Evolutionary conservation across 2,329 filamentous ascomycete species (phyloP).

Genomic region (Colletotrichum coccodes): DNA sequence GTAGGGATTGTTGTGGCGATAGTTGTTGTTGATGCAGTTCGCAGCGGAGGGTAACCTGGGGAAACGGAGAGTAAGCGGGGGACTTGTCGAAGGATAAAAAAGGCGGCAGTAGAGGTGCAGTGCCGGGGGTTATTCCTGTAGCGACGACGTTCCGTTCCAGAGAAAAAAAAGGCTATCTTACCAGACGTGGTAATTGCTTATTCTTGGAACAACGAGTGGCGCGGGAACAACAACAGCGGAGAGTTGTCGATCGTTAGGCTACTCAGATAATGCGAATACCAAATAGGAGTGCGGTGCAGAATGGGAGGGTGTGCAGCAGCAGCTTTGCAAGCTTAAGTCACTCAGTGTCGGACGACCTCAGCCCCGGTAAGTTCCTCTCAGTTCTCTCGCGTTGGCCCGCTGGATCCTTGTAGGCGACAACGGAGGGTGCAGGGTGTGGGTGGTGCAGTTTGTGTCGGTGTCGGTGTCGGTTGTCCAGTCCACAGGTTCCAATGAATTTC

Average conservation of each 20-base stretch:
- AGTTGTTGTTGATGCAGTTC: slow-evolving; percentile 34
- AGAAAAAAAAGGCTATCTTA: slow-evolving; percentile 14
- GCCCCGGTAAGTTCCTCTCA: slow-evolving; percentile 21
- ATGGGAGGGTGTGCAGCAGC: slow-evolving; percentile 26
- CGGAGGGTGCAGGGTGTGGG: neutral
- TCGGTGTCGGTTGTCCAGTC: slow-evolving; percentile 33
- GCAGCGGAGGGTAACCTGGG: slow-evolving; percentile 20
- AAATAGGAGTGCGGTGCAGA: slow-evolving; percentile 28
- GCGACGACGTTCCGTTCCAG: slow-evolving; percentile 31
- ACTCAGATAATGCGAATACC: slow-evolving; percentile 23
- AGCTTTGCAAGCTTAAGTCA: slow-evolving; percentile 30
- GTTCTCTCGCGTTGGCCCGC: neutral
- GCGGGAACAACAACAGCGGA: slow-evolving; percentile 16
- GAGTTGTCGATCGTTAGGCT: slow-evolving; percentile 27
- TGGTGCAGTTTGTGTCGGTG: slow-evolving; percentile 7
- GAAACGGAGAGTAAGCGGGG: slow-evolving; percentile 26
- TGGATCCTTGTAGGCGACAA: neutral
- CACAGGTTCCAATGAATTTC: slow-evolving; percentile 30
- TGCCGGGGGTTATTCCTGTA: slow-evolving; percentile 11
- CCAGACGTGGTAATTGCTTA: slow-evolving; percentile 18
- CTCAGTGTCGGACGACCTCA: slow-evolving; percentile 28
- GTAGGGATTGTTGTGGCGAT: slow-evolving; percentile 43
- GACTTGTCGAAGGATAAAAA: slow-evolving; percentile 6
- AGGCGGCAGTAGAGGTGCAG: neutral
- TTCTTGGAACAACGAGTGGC: slow-evolving; percentile 30